Base-by-base conservation (phyloP, 1,139 yeast genomes). In the Geotrichum australiense region DNA sequence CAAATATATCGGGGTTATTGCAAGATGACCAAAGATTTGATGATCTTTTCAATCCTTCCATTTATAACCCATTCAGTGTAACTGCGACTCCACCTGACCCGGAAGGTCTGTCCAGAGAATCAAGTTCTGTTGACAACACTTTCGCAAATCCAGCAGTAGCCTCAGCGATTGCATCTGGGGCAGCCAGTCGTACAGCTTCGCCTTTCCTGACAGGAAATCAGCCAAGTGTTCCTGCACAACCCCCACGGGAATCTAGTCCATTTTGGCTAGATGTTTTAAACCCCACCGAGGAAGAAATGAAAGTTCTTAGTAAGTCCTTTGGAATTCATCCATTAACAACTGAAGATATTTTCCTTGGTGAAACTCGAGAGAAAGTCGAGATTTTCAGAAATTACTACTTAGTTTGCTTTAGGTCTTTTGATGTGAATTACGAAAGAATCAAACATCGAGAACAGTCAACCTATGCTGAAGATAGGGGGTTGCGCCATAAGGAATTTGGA, bases 241-340 rank as follows among this genome's bases (percentile, higher is more conserved):
- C 37, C 7, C 30, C 21, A 4, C 37, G 19, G 15, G 18, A n/a
- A 8, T 23, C 29, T 11, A 7, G 51, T 6, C 94, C 94, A 4
- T 85, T 84, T 57, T 91, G 98, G 97, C 69, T 91, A 8, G 98
- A 91, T 61, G 84, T 91, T 18, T 66, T 84, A 43, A 82, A 87
- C 55, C 98, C 98, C 2, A 84, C 95, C 0, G 98, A 89, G 55
- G 95, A 85, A 50, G 98, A 91, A 61, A 89, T 91, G 96, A 87
- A 87, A 58, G 93, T 84, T 0, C 57, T 91, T 12, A 78, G 94
- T 21, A 87, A 87, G 54, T 79, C 96, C 0, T 91, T 91, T 63
- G 94, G 94, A 0, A 85, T 89, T 47, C 98, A 89, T 61, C 97
- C 97, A 0, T 72, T 89, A 54, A 91, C 98, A 0, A 84, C 96